Conservation (phyloP, 257 asterid species). For the Mitragyna speciosa region DNA sequence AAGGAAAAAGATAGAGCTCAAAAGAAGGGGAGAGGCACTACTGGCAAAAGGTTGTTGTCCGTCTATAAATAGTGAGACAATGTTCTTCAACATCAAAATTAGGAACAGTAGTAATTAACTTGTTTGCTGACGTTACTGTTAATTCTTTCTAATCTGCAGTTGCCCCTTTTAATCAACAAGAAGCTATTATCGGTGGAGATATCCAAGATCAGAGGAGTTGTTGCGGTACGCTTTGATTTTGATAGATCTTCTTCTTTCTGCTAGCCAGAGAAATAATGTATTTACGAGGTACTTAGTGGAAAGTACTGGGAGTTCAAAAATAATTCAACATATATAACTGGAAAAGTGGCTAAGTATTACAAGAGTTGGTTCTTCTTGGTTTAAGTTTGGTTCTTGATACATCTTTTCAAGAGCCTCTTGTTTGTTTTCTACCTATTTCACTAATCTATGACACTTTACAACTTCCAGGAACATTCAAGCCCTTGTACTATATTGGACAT, state of each 20-base stretch:
- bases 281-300: not conserved
- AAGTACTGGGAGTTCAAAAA: not conserved
- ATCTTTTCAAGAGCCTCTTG: not conserved
- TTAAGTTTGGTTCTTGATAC: not conserved
- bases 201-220: constrained; percentile 59
- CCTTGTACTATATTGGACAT: constrained; percentile 54
- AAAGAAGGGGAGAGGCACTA: too few relatives aligned
- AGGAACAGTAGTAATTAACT: not conserved
- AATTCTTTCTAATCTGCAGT: constrained; percentile 51
- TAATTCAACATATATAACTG: not conserved
- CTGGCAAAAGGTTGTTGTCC: too few relatives aligned
- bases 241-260: constrained; percentile 21
- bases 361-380: not conserved
- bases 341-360: not conserved
- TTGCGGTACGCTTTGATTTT: constrained; percentile 50
- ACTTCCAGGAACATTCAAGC: constrained; percentile 55
- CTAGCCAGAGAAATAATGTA: constrained; percentile 17
- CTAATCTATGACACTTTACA: constrained; percentile 1
- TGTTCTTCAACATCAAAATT: not conserved
- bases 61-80: too few relatives aligned
- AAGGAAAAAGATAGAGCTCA: too few relatives aligned
- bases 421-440: not conserved
- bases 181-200: constrained; percentile 65
- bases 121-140: constrained; percentile 7
- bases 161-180: constrained; percentile 77